Evolutionary conservation across 805 yeast species (phyloP).

Genomic region (Yueomyces sinensis): DNA sequence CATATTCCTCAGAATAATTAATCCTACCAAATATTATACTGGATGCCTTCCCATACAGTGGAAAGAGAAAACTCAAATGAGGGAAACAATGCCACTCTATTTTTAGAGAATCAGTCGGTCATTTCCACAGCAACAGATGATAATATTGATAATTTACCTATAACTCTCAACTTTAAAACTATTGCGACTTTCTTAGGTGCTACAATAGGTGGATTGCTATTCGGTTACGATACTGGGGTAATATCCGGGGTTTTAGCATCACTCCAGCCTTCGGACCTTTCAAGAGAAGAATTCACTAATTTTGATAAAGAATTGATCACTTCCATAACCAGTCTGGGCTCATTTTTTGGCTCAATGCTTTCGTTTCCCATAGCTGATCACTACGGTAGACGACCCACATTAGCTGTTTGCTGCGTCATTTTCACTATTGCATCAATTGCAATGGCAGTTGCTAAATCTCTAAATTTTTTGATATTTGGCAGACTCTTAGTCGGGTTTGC

Average conservation of each 20-base stretch:
- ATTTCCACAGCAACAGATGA: too few relatives aligned
- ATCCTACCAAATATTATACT: too few relatives aligned
- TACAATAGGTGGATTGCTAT: constrained; percentile 48
- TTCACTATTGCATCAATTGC: constrained; percentile 37
- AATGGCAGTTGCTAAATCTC: constrained; percentile 29
- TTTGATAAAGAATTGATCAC: constrained; percentile 30
- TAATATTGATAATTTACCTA: constrained; percentile 17
- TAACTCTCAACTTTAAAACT: constrained; percentile 11
- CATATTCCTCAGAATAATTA: too few relatives aligned
- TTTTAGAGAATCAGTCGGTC: too few relatives aligned
- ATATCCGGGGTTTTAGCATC: constrained; percentile 45
- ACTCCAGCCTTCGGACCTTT: constrained; percentile 28
- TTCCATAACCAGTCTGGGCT: constrained; percentile 39
- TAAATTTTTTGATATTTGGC: constrained; percentile 36
- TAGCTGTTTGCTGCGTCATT: constrained; percentile 31
- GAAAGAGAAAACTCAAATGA: too few relatives aligned
- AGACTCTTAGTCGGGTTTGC: constrained; percentile 57
- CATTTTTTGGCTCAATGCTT: constrained; percentile 36
- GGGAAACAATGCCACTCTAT: too few relatives aligned
- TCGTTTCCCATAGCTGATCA: constrained; percentile 40
- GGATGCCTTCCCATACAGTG: too few relatives aligned
- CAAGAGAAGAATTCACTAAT: constrained; percentile 21
- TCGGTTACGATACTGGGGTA: constrained; percentile 56
- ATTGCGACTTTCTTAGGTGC: constrained; percentile 17
- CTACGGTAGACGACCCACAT: constrained; percentile 29